Evolutionary conservation across 352 stramenopile species (phyloP).

Genomic region (Phytophthora crassamura): DNA sequence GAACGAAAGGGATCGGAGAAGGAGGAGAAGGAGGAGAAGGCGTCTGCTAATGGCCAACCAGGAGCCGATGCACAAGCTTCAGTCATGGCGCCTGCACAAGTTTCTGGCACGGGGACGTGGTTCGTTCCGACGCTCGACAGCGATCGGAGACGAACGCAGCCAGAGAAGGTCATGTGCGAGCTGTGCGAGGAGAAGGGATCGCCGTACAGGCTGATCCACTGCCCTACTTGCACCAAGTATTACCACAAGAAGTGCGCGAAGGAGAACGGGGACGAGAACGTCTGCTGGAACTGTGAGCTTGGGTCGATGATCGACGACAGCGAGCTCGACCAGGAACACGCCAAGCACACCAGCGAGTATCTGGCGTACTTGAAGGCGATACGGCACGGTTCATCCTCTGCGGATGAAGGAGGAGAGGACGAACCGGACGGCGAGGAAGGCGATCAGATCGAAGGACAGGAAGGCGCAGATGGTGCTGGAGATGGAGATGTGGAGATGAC

Average conservation of each 20-base stretch:
- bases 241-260: slow-evolving; percentile 77
- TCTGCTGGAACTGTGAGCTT: slow-evolving; percentile 82
- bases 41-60: not conserved
- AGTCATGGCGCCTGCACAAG: not conserved
- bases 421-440: slow-evolving; percentile 1
- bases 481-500: slow-evolving; percentile 27
- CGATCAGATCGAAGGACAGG: slow-evolving; percentile 10
- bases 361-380: slow-evolving; percentile 58
- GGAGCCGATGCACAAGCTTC: not conserved
- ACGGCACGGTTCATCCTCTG: slow-evolving; percentile 28
- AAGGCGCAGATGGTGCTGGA: slow-evolving; percentile 1
- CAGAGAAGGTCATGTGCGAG: slow-evolving; percentile 56
- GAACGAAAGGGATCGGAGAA: not conserved
- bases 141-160: slow-evolving; percentile 34
- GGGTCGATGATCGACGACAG: slow-evolving; percentile 81
- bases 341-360: slow-evolving; percentile 50
- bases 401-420: slow-evolving; percentile 12
- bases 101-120: slow-evolving; percentile 24
- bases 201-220: slow-evolving; percentile 49
- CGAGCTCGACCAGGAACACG: slow-evolving; percentile 63
- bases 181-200: slow-evolving; percentile 60
- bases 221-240: slow-evolving; percentile 61
- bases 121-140: slow-evolving; percentile 26
- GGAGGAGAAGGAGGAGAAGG: not conserved
- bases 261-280: slow-evolving; percentile 70